Evolutionary conservation across 1,139 yeast genomes (phyloP), one percentile per base, ranked within the genome.

Genomic region (Saccharomyces hybrid): DNA sequence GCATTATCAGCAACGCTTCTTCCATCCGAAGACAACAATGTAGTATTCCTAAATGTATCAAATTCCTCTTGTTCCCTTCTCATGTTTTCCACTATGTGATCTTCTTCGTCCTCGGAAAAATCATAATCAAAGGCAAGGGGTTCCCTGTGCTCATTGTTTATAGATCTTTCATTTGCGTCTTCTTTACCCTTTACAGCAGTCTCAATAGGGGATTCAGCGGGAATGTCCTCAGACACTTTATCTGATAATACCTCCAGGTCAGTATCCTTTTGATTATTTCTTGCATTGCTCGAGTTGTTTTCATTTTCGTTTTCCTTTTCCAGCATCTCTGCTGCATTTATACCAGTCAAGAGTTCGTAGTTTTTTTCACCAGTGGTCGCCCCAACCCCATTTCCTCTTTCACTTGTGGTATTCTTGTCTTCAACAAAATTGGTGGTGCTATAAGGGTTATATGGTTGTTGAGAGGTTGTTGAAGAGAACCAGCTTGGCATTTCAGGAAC

Each of bases 81-180:
- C 57, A 91, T 70, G 60, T 84, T 86, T 47, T 81, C 77, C 2
- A 78, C 75, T 2, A 89, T 70, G 14, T 81, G 78, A 31, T 81
- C 83, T 55, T 88, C 96, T 56, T 91, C 97, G 32, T 83, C 84
- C 55, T 87, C 90, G 27, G 83, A 86, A 67, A 82, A 88, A 56
- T 81, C 86, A 61, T 84, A 85, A 56, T 83, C 86, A 5, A 79
- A 66, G 1, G 64, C 61, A 29, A 67, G 56, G 2, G 68, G 62
- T 44, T 55, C 48, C 16, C 56, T 49, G 7, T 48, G 41, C 6
- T 29, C 50, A 16, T 27, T 21, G 28, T 34, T 48, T 16, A 48
- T 47, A 14, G 44, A 41, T 26, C 28, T n/a, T 12, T 16, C 8
- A 12, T 44, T 34, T 24, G 38, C 14, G 5, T 34, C 42, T 26